Evolutionary conservation across 768 basidiomycete genomes (phyloP), one percentile per base, ranked within the genome.

Genomic region (Boletus coccyginus): DNA sequence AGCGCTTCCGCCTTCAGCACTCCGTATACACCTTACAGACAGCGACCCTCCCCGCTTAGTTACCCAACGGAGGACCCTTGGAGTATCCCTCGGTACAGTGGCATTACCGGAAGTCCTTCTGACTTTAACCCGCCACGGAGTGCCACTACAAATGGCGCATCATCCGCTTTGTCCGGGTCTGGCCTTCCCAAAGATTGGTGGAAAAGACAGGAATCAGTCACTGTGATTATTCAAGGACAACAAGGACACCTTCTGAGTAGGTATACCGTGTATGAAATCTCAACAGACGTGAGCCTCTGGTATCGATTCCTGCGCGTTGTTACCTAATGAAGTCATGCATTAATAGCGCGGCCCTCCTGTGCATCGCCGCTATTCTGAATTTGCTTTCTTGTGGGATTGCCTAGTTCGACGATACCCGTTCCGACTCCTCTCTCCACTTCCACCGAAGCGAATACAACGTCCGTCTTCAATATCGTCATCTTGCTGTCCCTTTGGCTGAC

Each of bases 401-500:
- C 77, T 99, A 43, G 71, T 83, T 50, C 84, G 87, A 61, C 83
- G 94, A 52, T 98, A 98, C 75, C 95, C 97, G 2, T 98, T 98
- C 81, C 85, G 97, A 46, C 75, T 98, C 27, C 81, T 98, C 60
- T 87, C 92, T 17, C 75, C 83, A 4, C 74, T 98, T 32, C 97
- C 97, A 16, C 97, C 97, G 0, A 98, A 98, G 72, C 83, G 94
- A 45, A 79, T 98, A 59, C 91, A 91, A 71, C 85, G 92, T 93
- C 63, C 77, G 91, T 78, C 21, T 41, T 32, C 10, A 39, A 45
- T 24, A 45, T 13, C 16, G 35, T 21, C 21, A 6, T 44, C 45
- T 54, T 35, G n/a, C 33, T 32, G 36, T 39, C 12, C 5, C 24
- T 33, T 49, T 52, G 32, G 38, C 50, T 61, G 52, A 62, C 56